Evolutionary conservation across 2,329 filamentous ascomycete genomes (phyloP).

Genomic region (Penicillium sumatraense): DNA sequence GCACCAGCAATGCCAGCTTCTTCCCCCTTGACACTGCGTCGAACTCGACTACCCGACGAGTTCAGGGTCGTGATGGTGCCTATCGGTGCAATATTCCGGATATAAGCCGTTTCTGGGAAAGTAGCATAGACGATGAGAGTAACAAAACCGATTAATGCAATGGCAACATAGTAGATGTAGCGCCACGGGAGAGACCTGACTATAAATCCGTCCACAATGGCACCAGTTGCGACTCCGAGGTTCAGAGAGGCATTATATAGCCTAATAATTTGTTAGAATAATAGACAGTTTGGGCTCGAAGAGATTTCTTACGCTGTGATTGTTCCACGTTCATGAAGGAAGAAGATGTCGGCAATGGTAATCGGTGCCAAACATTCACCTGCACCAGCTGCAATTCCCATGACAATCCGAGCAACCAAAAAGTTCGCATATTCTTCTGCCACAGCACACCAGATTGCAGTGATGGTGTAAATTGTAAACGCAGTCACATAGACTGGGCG

Average conservation of each 20-base stretch:
- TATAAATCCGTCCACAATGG: conserved; percentile 15
- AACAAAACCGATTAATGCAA: conserved; percentile 11
- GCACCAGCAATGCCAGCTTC: conserved; percentile 1
- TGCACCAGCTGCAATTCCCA: conserved; percentile 60
- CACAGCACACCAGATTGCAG: conserved; percentile 40
- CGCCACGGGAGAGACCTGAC: conserved; percentile 14
- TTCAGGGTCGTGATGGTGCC: conserved; percentile 7
- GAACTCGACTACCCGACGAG: conserved; percentile 4
- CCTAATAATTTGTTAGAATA: neutral
- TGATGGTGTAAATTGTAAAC: conserved; percentile 33
- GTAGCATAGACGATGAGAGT: conserved; percentile 11
- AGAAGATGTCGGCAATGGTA: conserved; percentile 62
- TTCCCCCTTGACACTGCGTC: neutral
- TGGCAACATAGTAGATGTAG: conserved; percentile 16
- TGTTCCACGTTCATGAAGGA: conserved; percentile 56
- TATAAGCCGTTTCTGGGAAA: conserved; percentile 17
- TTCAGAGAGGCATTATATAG: conserved; percentile 16
- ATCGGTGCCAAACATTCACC: conserved; percentile 56
- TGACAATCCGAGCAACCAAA: conserved; percentile 54
- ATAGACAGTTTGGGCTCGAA: neutral
- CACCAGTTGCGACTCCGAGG: conserved; percentile 8
- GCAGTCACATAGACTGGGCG: conserved; percentile 38
- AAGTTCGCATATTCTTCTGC: conserved; percentile 31
- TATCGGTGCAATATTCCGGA: neutral
- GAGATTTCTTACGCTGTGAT: conserved; percentile 13